Evolutionary conservation across 2,329 filamentous ascomycete species (phyloP).

Genomic region (Hymenoscyphus salicellus): DNA sequence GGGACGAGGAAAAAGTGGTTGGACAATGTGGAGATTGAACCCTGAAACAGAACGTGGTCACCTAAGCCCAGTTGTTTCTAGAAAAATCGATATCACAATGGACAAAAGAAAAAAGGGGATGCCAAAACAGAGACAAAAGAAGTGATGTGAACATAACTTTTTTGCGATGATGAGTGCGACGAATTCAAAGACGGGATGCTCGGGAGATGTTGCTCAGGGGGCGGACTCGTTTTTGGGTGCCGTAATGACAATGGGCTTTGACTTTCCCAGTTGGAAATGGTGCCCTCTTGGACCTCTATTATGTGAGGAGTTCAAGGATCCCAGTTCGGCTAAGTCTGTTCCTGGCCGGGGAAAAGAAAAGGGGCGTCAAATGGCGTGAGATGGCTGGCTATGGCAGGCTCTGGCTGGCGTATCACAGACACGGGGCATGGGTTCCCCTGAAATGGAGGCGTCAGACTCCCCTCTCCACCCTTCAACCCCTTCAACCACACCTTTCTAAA

Average conservation of each 20-base stretch:
- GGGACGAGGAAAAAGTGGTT: neutral
- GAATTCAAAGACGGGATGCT: neutral
- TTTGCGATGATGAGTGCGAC: neutral
- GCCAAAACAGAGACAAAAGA: neutral
- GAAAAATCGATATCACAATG: neutral
- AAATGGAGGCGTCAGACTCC: neutral
- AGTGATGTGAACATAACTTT: neutral
- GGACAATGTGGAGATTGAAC: neutral
- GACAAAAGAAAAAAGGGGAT: neutral
- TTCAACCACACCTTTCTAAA: neutral
- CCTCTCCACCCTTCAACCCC: neutral
- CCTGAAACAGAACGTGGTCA: neutral
- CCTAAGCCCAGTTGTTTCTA: neutral
- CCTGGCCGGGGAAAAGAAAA: neutral
- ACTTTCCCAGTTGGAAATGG: constrained; percentile 3
- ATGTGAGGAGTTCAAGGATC: neutral
- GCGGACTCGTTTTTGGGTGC: neutral
- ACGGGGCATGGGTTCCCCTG: neutral
- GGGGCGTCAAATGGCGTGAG: neutral
- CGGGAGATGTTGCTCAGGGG: constrained; percentile 1
- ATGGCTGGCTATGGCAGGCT: neutral
- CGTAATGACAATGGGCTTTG: neutral
- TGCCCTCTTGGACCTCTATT: neutral
- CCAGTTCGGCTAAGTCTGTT: neutral
- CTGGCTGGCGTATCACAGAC: neutral